Percentiles rank a stretch among this genome's conserved stretches.
Evolutionary conservation across 106 monocot genomes (phyloP).

Genomic region (Dendrobium chrysotoxum): DNA sequence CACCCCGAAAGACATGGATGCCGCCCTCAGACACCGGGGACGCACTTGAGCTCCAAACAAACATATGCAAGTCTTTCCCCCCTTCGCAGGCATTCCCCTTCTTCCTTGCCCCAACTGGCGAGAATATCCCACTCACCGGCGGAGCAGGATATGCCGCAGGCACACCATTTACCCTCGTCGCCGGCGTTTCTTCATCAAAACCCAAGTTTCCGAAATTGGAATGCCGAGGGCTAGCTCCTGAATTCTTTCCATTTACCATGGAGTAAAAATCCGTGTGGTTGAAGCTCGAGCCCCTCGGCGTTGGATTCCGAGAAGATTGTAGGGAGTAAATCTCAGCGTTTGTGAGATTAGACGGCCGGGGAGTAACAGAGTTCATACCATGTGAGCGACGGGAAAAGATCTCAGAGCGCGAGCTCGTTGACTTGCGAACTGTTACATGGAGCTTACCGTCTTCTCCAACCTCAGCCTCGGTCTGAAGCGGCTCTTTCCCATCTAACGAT

Average conservation of each 20-base stretch:
- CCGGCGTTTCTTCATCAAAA: constrained; percentile 2
- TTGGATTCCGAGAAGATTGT: constrained; percentile 29
- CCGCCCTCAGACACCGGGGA: constrained; percentile 30
- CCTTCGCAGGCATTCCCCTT: constrained; percentile 2
- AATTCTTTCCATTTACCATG: constrained; percentile 19
- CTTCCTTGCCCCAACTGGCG: constrained; percentile 9
- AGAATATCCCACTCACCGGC: neutral
- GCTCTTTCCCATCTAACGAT: constrained; percentile 37
- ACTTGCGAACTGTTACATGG: constrained; percentile 37
- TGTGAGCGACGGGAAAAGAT: constrained; percentile 19
- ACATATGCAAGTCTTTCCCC: constrained; percentile 34
- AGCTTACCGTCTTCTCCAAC: constrained; percentile 38
- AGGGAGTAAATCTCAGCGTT: constrained; percentile 38
- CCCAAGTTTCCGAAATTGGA: constrained; percentile 8
- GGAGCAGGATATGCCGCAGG: neutral
- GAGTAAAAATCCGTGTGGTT: constrained; percentile 42
- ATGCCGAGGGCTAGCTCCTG: constrained; percentile 5
- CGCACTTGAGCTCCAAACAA: constrained; percentile 38
- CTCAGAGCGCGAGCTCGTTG: constrained; percentile 18
- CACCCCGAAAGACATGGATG: constrained; percentile 7
- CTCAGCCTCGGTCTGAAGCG: constrained; percentile 50
- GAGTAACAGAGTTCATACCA: constrained; percentile 18
- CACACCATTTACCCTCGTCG: neutral
- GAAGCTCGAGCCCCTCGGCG: constrained; percentile 43
- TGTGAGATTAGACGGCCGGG: constrained; percentile 46